A percentile compares a stretch with the other conserved stretches of the same genome.
Evolutionary conservation across 2,329 filamentous ascomycete genomes (phyloP).

Genomic region (Fusarium lateritium): DNA sequence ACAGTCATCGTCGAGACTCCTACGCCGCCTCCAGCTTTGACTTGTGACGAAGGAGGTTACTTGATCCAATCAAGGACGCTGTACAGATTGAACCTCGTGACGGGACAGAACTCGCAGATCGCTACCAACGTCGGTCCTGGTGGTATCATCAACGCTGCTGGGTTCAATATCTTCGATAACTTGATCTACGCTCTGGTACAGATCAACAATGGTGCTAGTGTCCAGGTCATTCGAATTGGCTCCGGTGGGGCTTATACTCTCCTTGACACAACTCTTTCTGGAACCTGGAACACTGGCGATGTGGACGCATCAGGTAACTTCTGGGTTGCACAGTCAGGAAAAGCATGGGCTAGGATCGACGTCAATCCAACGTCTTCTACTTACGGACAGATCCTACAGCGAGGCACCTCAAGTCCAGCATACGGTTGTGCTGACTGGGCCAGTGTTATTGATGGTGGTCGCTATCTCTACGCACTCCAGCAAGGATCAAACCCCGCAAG

Average conservation of each 20-base stretch:
- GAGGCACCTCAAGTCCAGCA: not conserved
- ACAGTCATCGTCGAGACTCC: constrained; percentile 22
- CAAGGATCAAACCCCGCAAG: not conserved
- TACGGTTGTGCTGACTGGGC: constrained; percentile 16
- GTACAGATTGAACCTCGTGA: constrained; percentile 9
- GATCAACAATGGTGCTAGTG: not conserved
- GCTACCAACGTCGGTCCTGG: constrained; percentile 4
- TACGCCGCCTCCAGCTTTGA: constrained; percentile 14
- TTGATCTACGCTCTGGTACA: constrained; percentile 23
- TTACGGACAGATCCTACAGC: not conserved
- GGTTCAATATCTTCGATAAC: constrained; percentile 16
- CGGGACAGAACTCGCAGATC: constrained; percentile 4
- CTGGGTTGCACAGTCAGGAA: constrained; percentile 11
- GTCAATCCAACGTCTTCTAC: constrained; percentile 10
- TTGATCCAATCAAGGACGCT: constrained; percentile 24
- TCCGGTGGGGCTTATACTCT: constrained; percentile 11
- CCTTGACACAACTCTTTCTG: constrained; percentile 9
- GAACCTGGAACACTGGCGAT: constrained; percentile 19
- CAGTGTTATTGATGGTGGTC: not conserved
- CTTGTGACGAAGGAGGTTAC: constrained; percentile 25
- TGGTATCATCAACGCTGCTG: constrained; percentile 16
- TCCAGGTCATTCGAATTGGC: constrained; percentile 21
- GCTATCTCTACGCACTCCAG: constrained; percentile 9
- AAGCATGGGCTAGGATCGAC: constrained; percentile 18
- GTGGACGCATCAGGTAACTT: constrained; percentile 3